Conservation (phyloP, 768 basidiomycete species). For the Phlegmacium glaucopus region DNA sequence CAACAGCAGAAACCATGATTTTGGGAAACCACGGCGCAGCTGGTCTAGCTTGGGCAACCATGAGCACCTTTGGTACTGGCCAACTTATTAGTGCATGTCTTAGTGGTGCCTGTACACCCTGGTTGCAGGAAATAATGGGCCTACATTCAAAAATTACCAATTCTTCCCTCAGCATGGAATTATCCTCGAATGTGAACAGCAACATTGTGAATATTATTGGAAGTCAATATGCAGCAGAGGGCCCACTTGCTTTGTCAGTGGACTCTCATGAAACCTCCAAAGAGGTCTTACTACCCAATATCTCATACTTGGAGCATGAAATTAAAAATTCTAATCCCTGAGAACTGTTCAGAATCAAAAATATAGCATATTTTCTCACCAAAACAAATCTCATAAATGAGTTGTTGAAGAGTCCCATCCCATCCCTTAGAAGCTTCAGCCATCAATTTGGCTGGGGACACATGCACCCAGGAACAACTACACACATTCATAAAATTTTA, state of each 20-base stretch:
- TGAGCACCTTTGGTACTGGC: slow-evolving; percentile 23
- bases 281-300: too few species aligned
- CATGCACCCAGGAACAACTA: too few species aligned
- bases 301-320: too few species aligned
- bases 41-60: slow-evolving; percentile 27
- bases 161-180: slow-evolving; percentile 20
- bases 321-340: too few species aligned
- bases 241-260: slow-evolving; percentile 8
- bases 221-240: slow-evolving; percentile 6
- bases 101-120: slow-evolving; percentile 21
- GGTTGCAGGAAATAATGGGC: slow-evolving; percentile 25
- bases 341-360: too few species aligned
- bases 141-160: slow-evolving; percentile 19
- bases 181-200: slow-evolving; percentile 7
- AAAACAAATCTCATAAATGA: too few species aligned
- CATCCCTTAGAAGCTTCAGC: too few species aligned
- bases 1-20: slow-evolving; percentile 19
- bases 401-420: too few species aligned
- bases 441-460: too few species aligned
- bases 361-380: too few species aligned
- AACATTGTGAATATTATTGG: background rate
- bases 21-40: slow-evolving; percentile 24
- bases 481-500: too few species aligned
- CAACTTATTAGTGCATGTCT: slow-evolving; percentile 23
- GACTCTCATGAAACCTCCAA: background rate